A percentile compares a stretch with the other conserved stretches of the same genome.
Conservation (phyloP, 1,139 yeast species). For the Torulaspora pretoriensis region DNA sequence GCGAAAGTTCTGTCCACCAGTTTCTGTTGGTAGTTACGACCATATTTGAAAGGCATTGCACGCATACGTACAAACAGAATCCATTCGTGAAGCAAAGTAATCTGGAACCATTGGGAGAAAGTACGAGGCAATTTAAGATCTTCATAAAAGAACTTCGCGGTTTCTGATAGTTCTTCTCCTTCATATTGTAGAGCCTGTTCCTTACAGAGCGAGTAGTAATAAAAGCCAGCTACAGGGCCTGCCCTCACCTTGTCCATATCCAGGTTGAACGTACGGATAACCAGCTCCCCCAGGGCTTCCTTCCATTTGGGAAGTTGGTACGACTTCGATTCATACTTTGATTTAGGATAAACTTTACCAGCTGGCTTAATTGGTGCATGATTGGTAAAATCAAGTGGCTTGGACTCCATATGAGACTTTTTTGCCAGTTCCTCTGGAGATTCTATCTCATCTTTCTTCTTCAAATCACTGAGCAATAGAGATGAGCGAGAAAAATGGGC, state of each 20-base stretch:
- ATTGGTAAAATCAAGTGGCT: constrained; percentile 22
- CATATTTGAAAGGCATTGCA: constrained; percentile 87
- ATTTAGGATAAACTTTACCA: constrained; percentile 25
- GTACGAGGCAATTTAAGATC: constrained; percentile 78
- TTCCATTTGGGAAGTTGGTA: constrained; percentile 66
- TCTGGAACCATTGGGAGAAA: constrained; percentile 92
- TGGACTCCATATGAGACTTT: constrained; percentile 19
- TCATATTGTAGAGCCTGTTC: constrained; percentile 75
- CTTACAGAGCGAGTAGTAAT: constrained; percentile 82
- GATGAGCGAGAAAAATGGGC: constrained; percentile 8
- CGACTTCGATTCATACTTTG: constrained; percentile 54
- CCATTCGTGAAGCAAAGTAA: constrained; percentile 89
- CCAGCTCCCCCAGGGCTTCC: constrained; percentile 65
- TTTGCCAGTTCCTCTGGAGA: constrained; percentile 24
- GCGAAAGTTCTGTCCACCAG: constrained; percentile 82
- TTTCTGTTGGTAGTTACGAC: constrained; percentile 87
- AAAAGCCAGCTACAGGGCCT: constrained; percentile 90
- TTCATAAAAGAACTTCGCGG: constrained; percentile 71
- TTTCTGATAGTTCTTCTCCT: constrained; percentile 58
- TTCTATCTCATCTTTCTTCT: constrained; percentile 7
- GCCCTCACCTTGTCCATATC: constrained; percentile 93
- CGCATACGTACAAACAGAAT: constrained; percentile 91
- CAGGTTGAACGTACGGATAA: constrained; percentile 61
- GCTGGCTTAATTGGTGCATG: constrained; percentile 22
- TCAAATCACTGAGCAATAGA: constrained; percentile 6